Conservation (phyloP, 305 asterid species). For the Fraxinus greggii region DNA sequence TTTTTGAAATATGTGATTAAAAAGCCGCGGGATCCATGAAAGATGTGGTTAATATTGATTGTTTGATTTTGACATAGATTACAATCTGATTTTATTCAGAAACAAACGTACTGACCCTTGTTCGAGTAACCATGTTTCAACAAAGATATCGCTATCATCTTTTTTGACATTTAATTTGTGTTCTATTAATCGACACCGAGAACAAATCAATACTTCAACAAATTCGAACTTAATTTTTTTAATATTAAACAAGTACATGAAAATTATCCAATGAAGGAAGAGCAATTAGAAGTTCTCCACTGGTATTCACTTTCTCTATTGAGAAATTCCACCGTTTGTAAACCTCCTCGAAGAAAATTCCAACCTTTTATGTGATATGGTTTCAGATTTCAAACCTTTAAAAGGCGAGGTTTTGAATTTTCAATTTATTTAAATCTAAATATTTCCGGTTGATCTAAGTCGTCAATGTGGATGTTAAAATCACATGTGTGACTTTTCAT, state of each 20-base stretch:
- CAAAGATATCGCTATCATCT: not conserved
- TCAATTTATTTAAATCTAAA: not conserved
- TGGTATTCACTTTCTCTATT: not conserved
- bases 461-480: not conserved
- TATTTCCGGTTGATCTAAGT: too few relatives aligned
- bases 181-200: not conserved
- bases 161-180: not conserved
- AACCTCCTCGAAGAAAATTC: not conserved
- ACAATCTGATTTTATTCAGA: too few relatives aligned
- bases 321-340: not conserved
- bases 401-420: not conserved
- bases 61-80: too few relatives aligned
- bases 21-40: too few relatives aligned
- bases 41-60: too few relatives aligned
- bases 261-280: not conserved
- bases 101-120: not conserved
- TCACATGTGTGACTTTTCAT: not conserved
- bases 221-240: not conserved
- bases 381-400: not conserved
- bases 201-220: not conserved
- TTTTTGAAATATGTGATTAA: too few relatives aligned
- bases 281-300: not conserved
- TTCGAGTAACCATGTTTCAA: not conserved
- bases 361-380: not conserved
- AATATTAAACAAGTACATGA: not conserved